Evolutionary conservation across 805 yeast species (phyloP).

Genomic region (Priceomyces medius): DNA sequence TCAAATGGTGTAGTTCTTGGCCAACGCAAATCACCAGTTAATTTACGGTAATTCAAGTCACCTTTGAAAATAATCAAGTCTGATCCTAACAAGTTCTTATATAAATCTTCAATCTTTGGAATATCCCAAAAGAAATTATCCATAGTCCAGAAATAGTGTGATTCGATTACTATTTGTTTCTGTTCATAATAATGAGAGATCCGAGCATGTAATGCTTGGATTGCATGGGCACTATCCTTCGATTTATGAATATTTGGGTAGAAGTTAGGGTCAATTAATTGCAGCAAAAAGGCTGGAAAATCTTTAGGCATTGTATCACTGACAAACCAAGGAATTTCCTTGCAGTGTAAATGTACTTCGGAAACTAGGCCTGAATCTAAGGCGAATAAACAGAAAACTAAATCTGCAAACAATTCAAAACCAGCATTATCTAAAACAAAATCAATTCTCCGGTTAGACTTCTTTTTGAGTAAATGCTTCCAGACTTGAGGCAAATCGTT

Average conservation of each 20-base stretch:
- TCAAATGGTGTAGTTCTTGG: slow-evolving; percentile 72
- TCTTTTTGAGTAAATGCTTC: slow-evolving; percentile 37
- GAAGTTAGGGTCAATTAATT: slow-evolving; percentile 50
- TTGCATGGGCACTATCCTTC: slow-evolving; percentile 18
- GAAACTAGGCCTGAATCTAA: slow-evolving; percentile 67
- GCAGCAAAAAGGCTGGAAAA: slow-evolving; percentile 55
- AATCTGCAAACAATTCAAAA: slow-evolving; percentile 70
- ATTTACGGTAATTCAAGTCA: slow-evolving; percentile 91
- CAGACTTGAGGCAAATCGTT: slow-evolving; percentile 76
- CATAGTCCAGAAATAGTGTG: slow-evolving; percentile 85
- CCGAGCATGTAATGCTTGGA: slow-evolving; percentile 20
- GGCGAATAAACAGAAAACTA: slow-evolving; percentile 31
- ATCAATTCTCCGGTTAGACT: slow-evolving; percentile 57
- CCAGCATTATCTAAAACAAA: slow-evolving; percentile 92
- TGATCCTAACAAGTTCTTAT: slow-evolving; percentile 60
- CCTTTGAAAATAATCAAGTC: slow-evolving; percentile 86
- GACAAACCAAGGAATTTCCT: slow-evolving; percentile 95
- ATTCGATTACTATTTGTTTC: slow-evolving; percentile 28
- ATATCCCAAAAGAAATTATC: slow-evolving; percentile 75
- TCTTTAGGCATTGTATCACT: slow-evolving; percentile 92
- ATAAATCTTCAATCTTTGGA: slow-evolving; percentile 60
- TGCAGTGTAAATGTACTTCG: slow-evolving; percentile 77
- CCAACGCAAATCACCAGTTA: slow-evolving; percentile 92
- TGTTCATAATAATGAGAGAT: slow-evolving; percentile 19
- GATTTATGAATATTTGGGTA: slow-evolving; percentile 43